Evolutionary conservation across 257 asterid genomes (phyloP), one percentile per base, ranked within the genome.

Genomic region (Perilla frutescens): DNA sequence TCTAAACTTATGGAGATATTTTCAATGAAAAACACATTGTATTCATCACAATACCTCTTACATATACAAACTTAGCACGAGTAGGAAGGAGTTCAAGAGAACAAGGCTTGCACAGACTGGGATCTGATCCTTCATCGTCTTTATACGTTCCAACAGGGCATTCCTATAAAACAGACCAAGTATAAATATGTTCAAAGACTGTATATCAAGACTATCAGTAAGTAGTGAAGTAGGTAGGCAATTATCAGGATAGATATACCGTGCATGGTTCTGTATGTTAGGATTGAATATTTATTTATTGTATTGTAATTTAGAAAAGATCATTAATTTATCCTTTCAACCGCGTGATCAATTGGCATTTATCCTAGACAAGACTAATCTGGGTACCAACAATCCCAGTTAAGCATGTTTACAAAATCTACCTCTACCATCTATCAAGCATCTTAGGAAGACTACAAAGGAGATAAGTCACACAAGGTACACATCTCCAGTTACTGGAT

Each of bases 91-190:
- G 77, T 76, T 87, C 95, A 41, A 87, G 80, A 58, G 97, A 76
- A 77, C 98, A 92, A 73, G 90, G 84, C 76, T 54, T 80, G 85
- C 98, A 92, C 73, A 92, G 95, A 78, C 76, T 75, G 39, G 82
- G 81, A 80, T 90, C 93, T 68, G 98, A 92, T 76, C 98, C 98
- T 86, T 86, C 96, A 74, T 55, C 84, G 75, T 84, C 88, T 80
- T 92, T 90, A 81, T 89, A 90, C 8, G 95, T 92, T 77, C 97
- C 97, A 79, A 85, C 82, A 70, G 93, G 96, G 84, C 98, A 92
- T 84, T 92, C 98, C 98, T 92, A 75, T 48, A 70, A 78, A 60
- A 49, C 43, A 53, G 66, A 26, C 71, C 79, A 71, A 7, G 67
- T 50, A 64, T 54, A 76, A 41, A 55, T 62, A 76, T 41, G 69